Evolutionary conservation across 495 filamentous ascomycete species (phyloP).

Genomic region (Platismatia glauca): DNA sequence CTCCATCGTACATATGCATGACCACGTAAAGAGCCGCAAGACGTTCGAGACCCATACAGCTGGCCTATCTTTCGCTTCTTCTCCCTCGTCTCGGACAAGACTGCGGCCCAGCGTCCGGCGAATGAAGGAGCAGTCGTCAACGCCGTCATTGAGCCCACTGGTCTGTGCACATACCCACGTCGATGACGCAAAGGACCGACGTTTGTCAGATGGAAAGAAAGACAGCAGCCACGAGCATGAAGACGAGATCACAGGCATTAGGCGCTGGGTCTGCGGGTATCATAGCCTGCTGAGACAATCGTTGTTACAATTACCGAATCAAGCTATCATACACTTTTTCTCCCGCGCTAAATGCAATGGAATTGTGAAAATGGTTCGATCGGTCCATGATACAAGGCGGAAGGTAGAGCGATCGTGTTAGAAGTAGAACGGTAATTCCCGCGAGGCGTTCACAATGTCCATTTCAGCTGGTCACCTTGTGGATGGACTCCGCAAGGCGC

Average conservation of each 20-base stretch:
- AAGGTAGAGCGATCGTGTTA: neutral
- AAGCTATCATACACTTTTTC: constrained; percentile 8
- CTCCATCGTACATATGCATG: neutral
- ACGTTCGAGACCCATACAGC: neutral
- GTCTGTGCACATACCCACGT: neutral
- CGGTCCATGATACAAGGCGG: neutral
- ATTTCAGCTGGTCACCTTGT: constrained; percentile 67
- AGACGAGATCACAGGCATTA: neutral
- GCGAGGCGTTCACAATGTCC: neutral
- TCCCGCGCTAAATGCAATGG: constrained; percentile 10
- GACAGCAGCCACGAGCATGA: neutral
- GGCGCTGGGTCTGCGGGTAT: neutral
- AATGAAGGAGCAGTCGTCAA: neutral
- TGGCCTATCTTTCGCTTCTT: neutral
- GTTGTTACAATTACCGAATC: neutral
- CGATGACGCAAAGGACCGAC: neutral
- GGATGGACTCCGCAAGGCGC: constrained; percentile 88
- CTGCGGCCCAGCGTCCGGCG: neutral
- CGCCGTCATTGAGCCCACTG: neutral
- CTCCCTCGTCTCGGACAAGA: neutral
- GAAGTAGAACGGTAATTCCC: neutral
- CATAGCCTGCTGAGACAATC: neutral
- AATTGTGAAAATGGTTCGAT: neutral
- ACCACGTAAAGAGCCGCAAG: constrained; percentile 1
- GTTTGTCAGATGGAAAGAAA: neutral